Conservation (phyloP, 805 yeast species). For the Lachancea mirantina region DNA sequence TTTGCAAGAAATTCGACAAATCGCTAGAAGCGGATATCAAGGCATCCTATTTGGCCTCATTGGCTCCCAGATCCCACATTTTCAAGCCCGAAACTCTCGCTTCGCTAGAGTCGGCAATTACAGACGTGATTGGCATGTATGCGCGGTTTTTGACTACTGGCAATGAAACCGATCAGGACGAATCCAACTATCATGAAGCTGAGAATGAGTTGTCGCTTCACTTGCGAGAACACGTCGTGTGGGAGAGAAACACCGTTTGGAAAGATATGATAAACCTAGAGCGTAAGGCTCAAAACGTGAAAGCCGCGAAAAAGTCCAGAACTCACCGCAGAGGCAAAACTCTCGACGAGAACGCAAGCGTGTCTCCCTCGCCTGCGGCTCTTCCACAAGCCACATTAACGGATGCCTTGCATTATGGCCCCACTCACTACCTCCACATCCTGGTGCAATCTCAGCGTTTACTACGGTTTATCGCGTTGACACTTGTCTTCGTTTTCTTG, state of each 20-base stretch:
- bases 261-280: constrained; percentile 90
- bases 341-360: constrained; percentile 20
- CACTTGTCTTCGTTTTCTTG: constrained; percentile 40
- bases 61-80: constrained; percentile 43
- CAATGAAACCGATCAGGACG: constrained; percentile 12
- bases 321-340: constrained; percentile 20
- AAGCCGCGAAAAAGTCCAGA: constrained; percentile 12
- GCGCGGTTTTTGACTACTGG: constrained; percentile 44
- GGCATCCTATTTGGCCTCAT: constrained; percentile 45
- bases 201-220: constrained; percentile 43
- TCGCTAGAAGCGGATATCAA: constrained; percentile 57
- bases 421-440: constrained; percentile 11
- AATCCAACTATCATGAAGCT: constrained; percentile 34
- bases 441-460: constrained; percentile 27
- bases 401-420: constrained; percentile 15
- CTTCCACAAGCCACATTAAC: constrained; percentile 14
- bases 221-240: constrained; percentile 86
- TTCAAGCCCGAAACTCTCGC: constrained; percentile 46
- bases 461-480: constrained; percentile 43
- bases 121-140: constrained; percentile 46
- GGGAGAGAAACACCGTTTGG: constrained; percentile 98
- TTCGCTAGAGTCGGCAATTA: constrained; percentile 46
- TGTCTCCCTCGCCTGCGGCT: constrained; percentile 13
- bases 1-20: constrained; percentile 88
- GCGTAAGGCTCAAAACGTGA: constrained; percentile 75